Evolutionary conservation across 108 stramenopile genomes (phyloP), one percentile per base, ranked within the genome.

Genomic region (Craspedostauros australis): DNA sequence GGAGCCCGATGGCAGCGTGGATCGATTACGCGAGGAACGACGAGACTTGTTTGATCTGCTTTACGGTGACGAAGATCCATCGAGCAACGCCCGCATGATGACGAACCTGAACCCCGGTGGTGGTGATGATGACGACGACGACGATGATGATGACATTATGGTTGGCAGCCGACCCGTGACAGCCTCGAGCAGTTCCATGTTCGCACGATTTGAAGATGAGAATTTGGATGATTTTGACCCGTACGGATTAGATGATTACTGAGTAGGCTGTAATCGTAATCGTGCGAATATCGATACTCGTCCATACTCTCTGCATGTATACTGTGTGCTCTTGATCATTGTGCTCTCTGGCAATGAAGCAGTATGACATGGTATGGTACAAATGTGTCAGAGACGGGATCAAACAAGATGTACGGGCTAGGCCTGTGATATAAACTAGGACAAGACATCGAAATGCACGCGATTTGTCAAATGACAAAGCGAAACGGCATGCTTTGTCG

Each of bases 21-120:
- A 57, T 53, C 68, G 75, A 37, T 32, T 89, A 19, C 64, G 79
- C 14, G 78, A 85, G 60, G 88, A 89, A 73, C 57, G 88, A 37
- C 59, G 80, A 64, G 88, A 89, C 62, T 70, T 89, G 28, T 89
- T 79, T 31, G 88, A 89, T 46, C 74, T 89, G 12, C 38, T 89
- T 32, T 89, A 89, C 52, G 88, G 83, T 2, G 84, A 85, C 44
- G 83, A 80, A 37, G 69, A 75, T 12, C 57, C 39, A 6, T 5
- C n/a, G 27, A n/a, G n/a, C n/a, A n/a, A n/a, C n/a, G n/a, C n/a
- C n/a, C 14, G 20, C 3, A 12, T 32, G 3, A 41, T 14, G 16
- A 19, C 43, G 18, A 45, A n/a, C 20, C 32, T 19, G 3, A 38
- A 15, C 19, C 9, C 20, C 11, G 25, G 48, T 20, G 39, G 61